Evolutionary conservation across 2,329 filamentous ascomycete species (phyloP).

Genomic region (Xylaria digitata): DNA sequence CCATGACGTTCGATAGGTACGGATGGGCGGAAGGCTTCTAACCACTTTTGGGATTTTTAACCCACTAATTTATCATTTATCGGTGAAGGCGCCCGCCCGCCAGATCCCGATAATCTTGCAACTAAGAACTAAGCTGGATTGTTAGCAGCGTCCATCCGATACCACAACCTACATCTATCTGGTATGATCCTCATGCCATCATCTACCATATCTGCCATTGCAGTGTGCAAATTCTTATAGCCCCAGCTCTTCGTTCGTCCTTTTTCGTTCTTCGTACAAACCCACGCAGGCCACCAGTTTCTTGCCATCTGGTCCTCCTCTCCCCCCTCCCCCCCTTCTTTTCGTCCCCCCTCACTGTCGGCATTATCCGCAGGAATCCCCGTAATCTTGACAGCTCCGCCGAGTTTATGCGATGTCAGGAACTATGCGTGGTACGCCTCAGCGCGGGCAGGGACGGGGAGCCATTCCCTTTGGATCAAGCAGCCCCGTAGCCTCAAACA

Average conservation of each 20-base stretch:
- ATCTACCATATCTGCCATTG: conserved; percentile 4
- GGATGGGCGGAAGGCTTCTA: no score
- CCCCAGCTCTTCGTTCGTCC: not conserved
- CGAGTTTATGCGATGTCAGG: conserved; percentile 61
- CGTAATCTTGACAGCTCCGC: conserved; percentile 40
- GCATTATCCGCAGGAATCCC: conserved; percentile 31
- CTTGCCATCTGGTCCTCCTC: not conserved
- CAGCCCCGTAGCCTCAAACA: conserved; percentile 72
- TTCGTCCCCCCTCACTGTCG: conserved; percentile 4
- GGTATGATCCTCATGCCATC: conserved; percentile 33
- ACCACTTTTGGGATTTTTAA: no score
- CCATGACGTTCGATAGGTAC: no score
- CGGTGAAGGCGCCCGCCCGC: not conserved
- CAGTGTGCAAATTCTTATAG: conserved; percentile 5
- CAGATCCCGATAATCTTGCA: conserved; percentile 16
- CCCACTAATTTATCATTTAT: no score
- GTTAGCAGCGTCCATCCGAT: conserved; percentile 12
- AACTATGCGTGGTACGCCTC: conserved; percentile 78
- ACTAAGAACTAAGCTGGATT: not conserved
- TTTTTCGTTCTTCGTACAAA: not conserved
- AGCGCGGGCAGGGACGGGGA: conserved; percentile 67
- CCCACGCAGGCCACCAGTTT: not conserved
- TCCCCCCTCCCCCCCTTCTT: not conserved
- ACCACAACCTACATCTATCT: conserved; percentile 14
- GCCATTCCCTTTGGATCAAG: conserved; percentile 64